Percentiles rank a stretch among this genome's conserved stretches.
Conservation (phyloP, 441 rosid genomes). For the Breynia disticha region DNA sequence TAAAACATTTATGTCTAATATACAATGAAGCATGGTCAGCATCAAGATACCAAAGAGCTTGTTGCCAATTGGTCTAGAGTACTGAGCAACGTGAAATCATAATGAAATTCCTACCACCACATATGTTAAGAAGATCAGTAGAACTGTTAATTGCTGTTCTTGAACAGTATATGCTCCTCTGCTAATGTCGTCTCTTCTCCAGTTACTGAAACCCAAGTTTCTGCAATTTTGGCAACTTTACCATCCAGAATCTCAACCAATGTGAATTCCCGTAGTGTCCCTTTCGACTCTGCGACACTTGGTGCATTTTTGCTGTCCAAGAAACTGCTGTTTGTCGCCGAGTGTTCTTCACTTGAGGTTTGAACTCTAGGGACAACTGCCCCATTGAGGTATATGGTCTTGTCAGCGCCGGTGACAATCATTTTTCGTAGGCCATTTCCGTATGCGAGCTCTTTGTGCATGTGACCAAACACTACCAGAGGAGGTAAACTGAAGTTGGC, state of each 20-base stretch:
- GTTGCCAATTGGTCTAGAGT: too few relatives aligned
- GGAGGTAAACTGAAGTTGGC: conserved; percentile 31
- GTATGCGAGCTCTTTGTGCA: conserved; percentile 70
- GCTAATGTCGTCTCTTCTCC: conserved; percentile 34
- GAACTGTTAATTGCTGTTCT: conserved; percentile 9
- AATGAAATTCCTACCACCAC: too few relatives aligned
- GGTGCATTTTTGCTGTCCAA: conserved; percentile 9
- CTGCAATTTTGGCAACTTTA: conserved; percentile 50
- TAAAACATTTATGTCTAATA: too few relatives aligned
- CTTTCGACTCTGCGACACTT: conserved; percentile 17
- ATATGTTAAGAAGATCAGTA: not conserved
- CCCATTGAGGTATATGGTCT: conserved; percentile 62
- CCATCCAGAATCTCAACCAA: conserved; percentile 50
- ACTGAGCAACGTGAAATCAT: too few relatives aligned
- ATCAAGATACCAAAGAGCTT: too few relatives aligned
- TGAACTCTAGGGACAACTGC: conserved; percentile 75
- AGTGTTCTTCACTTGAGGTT: conserved; percentile 13
- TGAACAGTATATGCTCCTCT: conserved; percentile 43
- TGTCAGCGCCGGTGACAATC: conserved; percentile 44
- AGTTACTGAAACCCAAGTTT: conserved; percentile 56
- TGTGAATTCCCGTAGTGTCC: conserved; percentile 59
- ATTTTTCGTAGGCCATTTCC: conserved; percentile 61
- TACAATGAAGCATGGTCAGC: too few relatives aligned
- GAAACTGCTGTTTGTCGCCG: conserved; percentile 6
- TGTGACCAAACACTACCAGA: conserved; percentile 84